Evolutionary conservation across 257 asterid species (phyloP), one percentile per base, ranked within the genome.

Genomic region (Ajuga chamaepitys): DNA sequence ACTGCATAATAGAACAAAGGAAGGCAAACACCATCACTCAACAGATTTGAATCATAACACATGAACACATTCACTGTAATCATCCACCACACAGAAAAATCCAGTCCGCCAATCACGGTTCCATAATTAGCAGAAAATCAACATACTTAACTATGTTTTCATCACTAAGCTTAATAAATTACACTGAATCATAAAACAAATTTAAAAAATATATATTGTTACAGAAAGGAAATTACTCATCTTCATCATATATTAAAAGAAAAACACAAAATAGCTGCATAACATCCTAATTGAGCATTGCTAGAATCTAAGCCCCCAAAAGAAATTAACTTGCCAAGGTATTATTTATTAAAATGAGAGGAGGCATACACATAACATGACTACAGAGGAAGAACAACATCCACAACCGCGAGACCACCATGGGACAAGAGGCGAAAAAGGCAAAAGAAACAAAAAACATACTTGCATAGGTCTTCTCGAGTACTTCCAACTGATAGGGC

Each of bases 401-500:
- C 57, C 30, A 41, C 35, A 13, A 35, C n/a, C n/a, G n/a, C n/a
- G n/a, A n/a, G n/a, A n/a, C n/a, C n/a, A n/a, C n/a, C n/a, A n/a
- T n/a, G n/a, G 12, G 25, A n/a, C 20, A 12, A 46, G 4, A 30
- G 37, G 37, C n/a, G n/a, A 25, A 1, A 17, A 51, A 37, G 22
- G 13, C 11, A 58, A 18, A 34, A 21, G 37, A 37, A 7, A 71
- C 64, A 71, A 12, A 18, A 62, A 24, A 24, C 87, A 62, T 86
- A 94, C 99, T 80, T 47, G 93, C 72, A 77, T 86, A 94, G 60
- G 96, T 86, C 64, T 81, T 82, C 72, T 94, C 99, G 5, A 94
- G 95, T 75, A 72, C 76, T 68, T 86, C 88, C 88, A 94, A 85
- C 83, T 94, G 99, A 75, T 80, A 88, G 20, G 98, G 97, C 70